Percentiles rank a stretch among this genome's conserved stretches.
phyloP scores from a whole-genome alignment of 1,284 basidiomycete genomes.

The Ceratobasidium sp. region DNA sequence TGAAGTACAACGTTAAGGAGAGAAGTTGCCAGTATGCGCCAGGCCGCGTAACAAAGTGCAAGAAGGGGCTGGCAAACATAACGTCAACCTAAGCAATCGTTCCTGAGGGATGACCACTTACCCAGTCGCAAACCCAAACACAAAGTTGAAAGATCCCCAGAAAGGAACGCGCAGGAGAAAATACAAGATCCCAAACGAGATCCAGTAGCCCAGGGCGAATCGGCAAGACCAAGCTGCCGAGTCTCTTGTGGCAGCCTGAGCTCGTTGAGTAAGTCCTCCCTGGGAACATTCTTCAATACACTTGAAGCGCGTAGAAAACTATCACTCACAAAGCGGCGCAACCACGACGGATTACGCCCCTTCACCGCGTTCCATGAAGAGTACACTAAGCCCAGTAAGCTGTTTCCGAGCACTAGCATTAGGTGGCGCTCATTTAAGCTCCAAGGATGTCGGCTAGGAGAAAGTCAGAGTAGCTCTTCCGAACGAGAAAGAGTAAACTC shows the following conservation, averaged over 20 bases:
- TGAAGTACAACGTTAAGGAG: slow-evolving; percentile 22
- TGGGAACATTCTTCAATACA: not conserved
- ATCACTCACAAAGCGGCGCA: slow-evolving; percentile 38
- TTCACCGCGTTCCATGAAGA: not conserved
- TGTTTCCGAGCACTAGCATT: slow-evolving; percentile 17
- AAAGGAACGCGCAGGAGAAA: slow-evolving; percentile 7
- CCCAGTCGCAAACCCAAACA: slow-evolving; percentile 31
- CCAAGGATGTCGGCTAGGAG: slow-evolving; percentile 22
- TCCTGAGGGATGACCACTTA: not conserved
- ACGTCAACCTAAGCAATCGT: not conserved
- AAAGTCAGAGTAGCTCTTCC: not conserved
- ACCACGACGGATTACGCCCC: slow-evolving; percentile 27
- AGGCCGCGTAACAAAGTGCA: slow-evolving; percentile 32
- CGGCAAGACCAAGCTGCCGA: not conserved
- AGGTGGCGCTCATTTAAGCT: slow-evolving; percentile 39
- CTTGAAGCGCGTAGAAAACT: not conserved
- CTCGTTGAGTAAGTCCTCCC: slow-evolving; percentile 35
- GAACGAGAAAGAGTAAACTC: not conserved
- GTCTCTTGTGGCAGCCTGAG: slow-evolving; percentile 16
- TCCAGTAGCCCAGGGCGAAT: slow-evolving; percentile 24
- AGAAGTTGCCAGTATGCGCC: slow-evolving; percentile 28
- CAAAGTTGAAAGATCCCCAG: not conserved
- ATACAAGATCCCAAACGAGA: not conserved
- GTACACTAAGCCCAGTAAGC: not conserved
- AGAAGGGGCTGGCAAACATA: slow-evolving; percentile 20